Conservation (phyloP, 2,329 filamentous ascomycete species). For the Apiospora koreana region DNA sequence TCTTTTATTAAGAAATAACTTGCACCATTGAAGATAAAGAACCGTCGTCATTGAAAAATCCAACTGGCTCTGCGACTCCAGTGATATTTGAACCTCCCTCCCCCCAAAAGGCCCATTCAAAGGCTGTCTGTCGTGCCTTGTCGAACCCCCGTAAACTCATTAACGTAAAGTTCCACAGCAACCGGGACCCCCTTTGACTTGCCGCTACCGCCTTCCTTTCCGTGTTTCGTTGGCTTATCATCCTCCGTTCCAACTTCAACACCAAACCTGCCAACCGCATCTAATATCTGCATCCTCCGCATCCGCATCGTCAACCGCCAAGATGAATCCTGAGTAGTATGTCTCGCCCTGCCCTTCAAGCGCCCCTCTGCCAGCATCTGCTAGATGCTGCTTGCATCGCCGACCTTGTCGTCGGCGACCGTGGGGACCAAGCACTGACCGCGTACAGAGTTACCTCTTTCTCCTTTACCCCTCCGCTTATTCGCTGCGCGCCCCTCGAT, state of each 20-base stretch:
- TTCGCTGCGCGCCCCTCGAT: neutral
- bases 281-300: constrained; percentile 13
- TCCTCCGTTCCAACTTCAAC: constrained; percentile 17
- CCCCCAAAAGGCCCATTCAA: neutral
- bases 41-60: neutral
- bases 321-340: constrained; percentile 92
- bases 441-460: constrained; percentile 10
- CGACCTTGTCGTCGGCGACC: constrained; percentile 10
- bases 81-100: neutral
- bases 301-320: constrained; percentile 38
- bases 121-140: neutral
- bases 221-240: constrained; percentile 9
- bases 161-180: constrained; percentile 9
- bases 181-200: constrained; percentile 8
- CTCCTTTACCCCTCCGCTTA: constrained; percentile 12
- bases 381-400: constrained; percentile 12
- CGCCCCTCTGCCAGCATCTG: neutral
- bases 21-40: neutral
- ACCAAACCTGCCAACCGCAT: constrained; percentile 6
- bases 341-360: constrained; percentile 40
- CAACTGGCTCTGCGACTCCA: neutral
- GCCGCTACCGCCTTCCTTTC: constrained; percentile 8
- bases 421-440: constrained; percentile 12
- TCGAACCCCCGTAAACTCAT: neutral
- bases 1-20: neutral